Base-by-base conservation (phyloP, 1,139 yeast genomes). In the Suhomyces bribrorum region DNA sequence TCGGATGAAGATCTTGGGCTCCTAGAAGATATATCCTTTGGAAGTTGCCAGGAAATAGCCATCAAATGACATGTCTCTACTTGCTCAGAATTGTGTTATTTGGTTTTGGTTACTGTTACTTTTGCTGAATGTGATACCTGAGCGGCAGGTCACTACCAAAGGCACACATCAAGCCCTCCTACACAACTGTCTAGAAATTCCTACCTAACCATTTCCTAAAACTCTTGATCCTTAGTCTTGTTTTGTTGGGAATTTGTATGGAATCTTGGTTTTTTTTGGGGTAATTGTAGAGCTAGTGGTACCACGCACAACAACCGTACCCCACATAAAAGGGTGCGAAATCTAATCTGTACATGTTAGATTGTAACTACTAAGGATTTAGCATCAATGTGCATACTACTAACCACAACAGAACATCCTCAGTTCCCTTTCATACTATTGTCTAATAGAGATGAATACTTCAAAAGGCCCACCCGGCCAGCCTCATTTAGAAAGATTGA, bases 361-460 rank as follows among this genome's bases (percentile, higher is more conserved):
- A 20, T 20, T 9, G 9, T 20, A 5, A 20, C 11, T n/a, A 20
- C 23, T 20, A 20, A 4, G 4, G 5, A 31, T n/a, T 14, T 23
- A 24, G 27, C 28, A 24, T 12, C 9, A n/a, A 84, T 84, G 92
- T 84, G 92, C 57, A 81, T 84, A 18, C 54, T 82, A 16, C 50
- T 83, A 26, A 74, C 85, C 5, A 74, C 86, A 2, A 76, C 79
- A 7, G 72, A 65, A 8, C 86, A 82, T 54, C 79, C 82, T 2
- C 77, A 81, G 29, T 84, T 72, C 52, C 86, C 90, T 0, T 68
- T 90, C 33, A 74, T 90, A 5, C 59, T 88, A 5, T 65, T 87
- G 9, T 86, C 95, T 7, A 92, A 92, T 56, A 62, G 97, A 35
- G 98, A 92, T 56, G 97, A 92, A 58, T 86, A 67, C 53, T 81